Evolutionary conservation across 768 basidiomycete genomes (phyloP).

Genomic region (Xerocomellus dryophilus): DNA sequence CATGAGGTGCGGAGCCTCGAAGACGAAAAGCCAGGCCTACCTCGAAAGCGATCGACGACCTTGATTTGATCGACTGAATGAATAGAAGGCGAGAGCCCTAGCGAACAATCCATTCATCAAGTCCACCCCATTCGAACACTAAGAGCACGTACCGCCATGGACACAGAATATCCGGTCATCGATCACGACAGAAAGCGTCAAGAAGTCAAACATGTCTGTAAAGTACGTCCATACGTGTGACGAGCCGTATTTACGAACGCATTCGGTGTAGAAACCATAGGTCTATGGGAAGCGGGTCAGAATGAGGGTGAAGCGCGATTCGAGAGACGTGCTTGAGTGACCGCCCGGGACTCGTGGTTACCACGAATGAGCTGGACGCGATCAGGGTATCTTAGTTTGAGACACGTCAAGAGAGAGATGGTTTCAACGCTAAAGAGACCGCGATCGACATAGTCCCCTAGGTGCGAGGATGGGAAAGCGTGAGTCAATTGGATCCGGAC

Average conservation of each 20-base stretch:
- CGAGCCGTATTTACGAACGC: conserved; percentile 93
- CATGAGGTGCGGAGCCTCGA: conserved; percentile 24
- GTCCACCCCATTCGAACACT: neutral
- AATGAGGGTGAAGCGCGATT: neutral
- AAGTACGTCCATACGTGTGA: conserved; percentile 99
- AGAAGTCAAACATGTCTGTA: conserved; percentile 99
- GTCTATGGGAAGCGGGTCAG: conserved; percentile 53
- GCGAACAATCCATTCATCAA: conserved; percentile 7
- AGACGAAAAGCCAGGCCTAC: conserved; percentile 40
- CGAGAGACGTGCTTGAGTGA: conserved; percentile 79
- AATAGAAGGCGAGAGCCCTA: conserved; percentile 94
- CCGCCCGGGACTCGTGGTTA: conserved; percentile 96
- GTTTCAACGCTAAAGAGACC: conserved; percentile 98
- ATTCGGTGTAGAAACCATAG: conserved; percentile 99
- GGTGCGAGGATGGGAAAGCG: neutral
- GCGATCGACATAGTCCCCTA: conserved; percentile 98
- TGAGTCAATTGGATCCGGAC: neutral
- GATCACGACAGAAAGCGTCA: conserved; percentile 96
- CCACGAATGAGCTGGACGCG: conserved; percentile 95
- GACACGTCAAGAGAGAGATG: conserved; percentile 92
- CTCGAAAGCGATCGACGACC: conserved; percentile 97
- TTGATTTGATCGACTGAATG: conserved; percentile 99
- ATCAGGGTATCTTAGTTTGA: conserved; percentile 96
- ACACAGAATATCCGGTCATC: conserved; percentile 99
- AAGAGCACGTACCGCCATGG: conserved; percentile 72